Conservation (phyloP, 2,329 filamentous ascomycete genomes). For the Calonectria hawksworthii region DNA sequence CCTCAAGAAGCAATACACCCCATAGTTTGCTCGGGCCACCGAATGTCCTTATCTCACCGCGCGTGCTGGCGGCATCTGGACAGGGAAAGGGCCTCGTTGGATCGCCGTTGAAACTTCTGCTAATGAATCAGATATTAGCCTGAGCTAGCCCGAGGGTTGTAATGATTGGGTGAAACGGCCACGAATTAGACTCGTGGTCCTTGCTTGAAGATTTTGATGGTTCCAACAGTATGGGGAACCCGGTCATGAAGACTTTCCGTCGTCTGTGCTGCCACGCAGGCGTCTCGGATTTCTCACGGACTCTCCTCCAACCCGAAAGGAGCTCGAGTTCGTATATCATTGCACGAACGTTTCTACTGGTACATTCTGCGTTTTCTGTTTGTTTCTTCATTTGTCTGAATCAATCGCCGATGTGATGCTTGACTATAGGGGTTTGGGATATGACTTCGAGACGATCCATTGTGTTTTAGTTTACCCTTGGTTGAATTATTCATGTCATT, state of each 20-base stretch:
- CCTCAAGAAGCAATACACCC: neutral
- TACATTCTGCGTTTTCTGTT: neutral
- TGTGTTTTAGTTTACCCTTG: neutral
- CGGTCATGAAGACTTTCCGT: neutral
- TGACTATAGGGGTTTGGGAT: neutral
- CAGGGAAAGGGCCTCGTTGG: neutral
- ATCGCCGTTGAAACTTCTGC: neutral
- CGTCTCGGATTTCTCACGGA: slow-evolving; percentile 1
- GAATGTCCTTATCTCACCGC: neutral
- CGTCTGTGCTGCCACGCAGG: slow-evolving; percentile 11
- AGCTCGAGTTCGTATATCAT: neutral
- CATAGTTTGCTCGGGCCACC: neutral
- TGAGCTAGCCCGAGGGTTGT: neutral
- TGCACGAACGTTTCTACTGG: neutral
- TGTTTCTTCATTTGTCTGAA: neutral
- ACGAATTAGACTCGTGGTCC: slow-evolving; percentile 22
- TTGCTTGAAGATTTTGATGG: slow-evolving; percentile 11
- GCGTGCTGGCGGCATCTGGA: neutral
- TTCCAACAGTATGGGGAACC: slow-evolving; percentile 9
- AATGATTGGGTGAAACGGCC: neutral
- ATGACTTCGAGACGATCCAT: neutral
- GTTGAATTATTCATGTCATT: neutral
- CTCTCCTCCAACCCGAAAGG: neutral
- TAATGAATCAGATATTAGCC: neutral
- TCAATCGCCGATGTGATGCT: neutral